Percentiles rank a stretch among this genome's conserved stretches.
These are phyloP conservation scores for Camellia granthamiana DNA, from an alignment of 148 eudicot genomes.

Conservation along the genomic window DNA sequence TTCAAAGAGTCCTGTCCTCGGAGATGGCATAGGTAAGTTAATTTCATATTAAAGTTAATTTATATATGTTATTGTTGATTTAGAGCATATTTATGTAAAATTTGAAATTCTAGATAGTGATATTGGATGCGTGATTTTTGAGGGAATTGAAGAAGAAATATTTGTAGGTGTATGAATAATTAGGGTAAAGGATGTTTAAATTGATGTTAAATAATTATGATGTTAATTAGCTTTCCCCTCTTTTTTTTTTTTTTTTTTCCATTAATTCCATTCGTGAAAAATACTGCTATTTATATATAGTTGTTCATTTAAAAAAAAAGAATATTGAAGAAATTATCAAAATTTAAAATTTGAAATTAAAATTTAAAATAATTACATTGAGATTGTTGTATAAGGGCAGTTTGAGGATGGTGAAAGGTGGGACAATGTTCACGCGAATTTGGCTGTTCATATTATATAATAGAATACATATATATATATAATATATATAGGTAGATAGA, in stretches of 20 bases:
- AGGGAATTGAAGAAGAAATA: not conserved
- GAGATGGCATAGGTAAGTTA: not conserved
- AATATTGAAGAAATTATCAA: too few species aligned
- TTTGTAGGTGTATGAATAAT: not conserved
- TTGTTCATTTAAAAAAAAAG: too few species aligned
- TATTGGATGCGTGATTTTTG: not conserved
- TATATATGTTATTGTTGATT: not conserved
- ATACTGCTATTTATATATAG: too few species aligned
- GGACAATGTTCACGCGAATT: too few species aligned
- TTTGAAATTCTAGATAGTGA: not conserved
- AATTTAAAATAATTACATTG: too few species aligned
- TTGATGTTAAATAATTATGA: not conserved
- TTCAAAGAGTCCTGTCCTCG: slow-evolving; percentile 1
- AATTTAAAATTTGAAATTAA: too few species aligned
- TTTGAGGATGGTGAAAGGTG: too few species aligned
- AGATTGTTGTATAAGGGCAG: too few species aligned
- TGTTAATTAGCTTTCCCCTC: not conserved
- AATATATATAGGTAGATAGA: too few species aligned
- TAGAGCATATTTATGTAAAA: not conserved
- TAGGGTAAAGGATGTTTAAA: not conserved
- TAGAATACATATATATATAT: too few species aligned
- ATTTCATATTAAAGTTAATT: not conserved
- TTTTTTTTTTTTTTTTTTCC: not conserved
- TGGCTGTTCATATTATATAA: too few species aligned
- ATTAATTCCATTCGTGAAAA: too few species aligned